Conservation (phyloP, 169 alveolate genomes). For the Neospora caninum region DNA sequence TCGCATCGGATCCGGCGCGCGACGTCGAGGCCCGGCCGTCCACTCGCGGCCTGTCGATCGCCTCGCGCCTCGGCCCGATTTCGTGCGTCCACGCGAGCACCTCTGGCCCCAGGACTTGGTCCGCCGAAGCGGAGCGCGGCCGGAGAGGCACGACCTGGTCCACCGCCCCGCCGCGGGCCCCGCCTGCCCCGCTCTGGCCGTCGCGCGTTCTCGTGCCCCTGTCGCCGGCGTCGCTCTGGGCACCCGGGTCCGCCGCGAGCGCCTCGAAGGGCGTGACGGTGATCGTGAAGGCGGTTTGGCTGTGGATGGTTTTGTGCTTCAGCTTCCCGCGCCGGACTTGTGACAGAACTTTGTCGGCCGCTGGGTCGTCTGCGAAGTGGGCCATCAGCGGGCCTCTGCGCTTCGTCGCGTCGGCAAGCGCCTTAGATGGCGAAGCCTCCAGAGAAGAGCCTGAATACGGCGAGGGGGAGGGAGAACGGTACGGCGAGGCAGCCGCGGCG, state of each 20-base stretch:
- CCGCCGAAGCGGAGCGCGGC: not conserved
- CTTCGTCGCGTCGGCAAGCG: not conserved
- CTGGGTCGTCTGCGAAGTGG: not conserved
- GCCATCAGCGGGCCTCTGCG: not conserved
- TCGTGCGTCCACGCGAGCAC: not conserved
- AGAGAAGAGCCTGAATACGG: not conserved
- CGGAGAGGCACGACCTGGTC: not conserved
- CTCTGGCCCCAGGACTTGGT: not conserved
- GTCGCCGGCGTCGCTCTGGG: too few relatives aligned
- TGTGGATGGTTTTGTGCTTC: constrained; percentile 44
- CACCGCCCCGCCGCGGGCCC: not conserved
- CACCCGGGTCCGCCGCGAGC: not conserved
- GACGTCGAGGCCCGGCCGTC: too few relatives aligned
- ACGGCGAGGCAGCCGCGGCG: too few relatives aligned
- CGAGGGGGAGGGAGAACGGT: too few relatives aligned
- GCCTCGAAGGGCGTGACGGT: constrained; percentile 28
- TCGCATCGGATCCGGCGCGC: not conserved
- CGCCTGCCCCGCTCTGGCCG: not conserved
- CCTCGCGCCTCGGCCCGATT: not conserved
- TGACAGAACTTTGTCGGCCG: not conserved
- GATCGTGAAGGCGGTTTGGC: constrained; percentile 37
- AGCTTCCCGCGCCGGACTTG: constrained; percentile 38
- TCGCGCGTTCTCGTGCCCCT: too few relatives aligned
- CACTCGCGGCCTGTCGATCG: not conserved
- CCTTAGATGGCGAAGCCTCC: not conserved